These are phyloP conservation scores for Amphirosellinia nigrospora DNA, from an alignment of 495 filamentous ascomycete species.

Conservation along the genomic window DNA sequence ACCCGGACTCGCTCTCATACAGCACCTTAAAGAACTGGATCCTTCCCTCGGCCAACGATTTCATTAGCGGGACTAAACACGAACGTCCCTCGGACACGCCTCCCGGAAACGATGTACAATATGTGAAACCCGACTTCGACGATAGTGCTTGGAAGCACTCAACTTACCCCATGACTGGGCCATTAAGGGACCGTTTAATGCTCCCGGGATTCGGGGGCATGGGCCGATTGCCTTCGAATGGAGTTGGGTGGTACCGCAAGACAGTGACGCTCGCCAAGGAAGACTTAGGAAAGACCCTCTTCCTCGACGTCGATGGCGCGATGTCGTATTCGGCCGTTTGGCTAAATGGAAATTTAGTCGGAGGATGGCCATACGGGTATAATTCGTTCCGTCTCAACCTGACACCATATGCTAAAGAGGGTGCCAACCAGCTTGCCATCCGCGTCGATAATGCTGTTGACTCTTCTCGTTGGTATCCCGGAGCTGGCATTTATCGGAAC, in stretches of 20 bases:
- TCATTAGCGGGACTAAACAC: slow-evolving; percentile 40
- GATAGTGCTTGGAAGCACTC: slow-evolving; percentile 45
- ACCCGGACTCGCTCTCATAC: slow-evolving; percentile 46
- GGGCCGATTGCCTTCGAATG: slow-evolving; percentile 60
- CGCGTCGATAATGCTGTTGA: slow-evolving; percentile 53
- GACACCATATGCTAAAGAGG: slow-evolving; percentile 48
- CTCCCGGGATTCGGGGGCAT: slow-evolving; percentile 57
- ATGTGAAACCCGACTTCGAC: slow-evolving; percentile 44
- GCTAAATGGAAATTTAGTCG: slow-evolving; percentile 55
- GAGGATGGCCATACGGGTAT: slow-evolving; percentile 59
- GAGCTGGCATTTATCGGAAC: slow-evolving; percentile 57
- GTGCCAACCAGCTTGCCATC: slow-evolving; percentile 53
- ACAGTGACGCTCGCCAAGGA: slow-evolving; percentile 37
- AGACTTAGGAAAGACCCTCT: slow-evolving; percentile 48
- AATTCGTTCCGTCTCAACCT: slow-evolving; percentile 56
- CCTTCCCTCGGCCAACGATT: slow-evolving; percentile 49
- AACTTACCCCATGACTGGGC: slow-evolving; percentile 58
- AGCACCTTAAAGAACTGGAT: slow-evolving; percentile 46
- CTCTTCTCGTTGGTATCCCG: slow-evolving; percentile 57
- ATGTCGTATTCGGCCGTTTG: slow-evolving; percentile 57
- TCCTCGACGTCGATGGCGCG: slow-evolving; percentile 56
- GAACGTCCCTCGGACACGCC: slow-evolving; percentile 39
- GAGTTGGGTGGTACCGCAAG: slow-evolving; percentile 58
- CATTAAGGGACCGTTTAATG: slow-evolving; percentile 53
- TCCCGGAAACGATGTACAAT: slow-evolving; percentile 39